These are phyloP conservation scores for Durotheca rogersii DNA, from an alignment of 495 filamentous ascomycete species.

Conservation along the genomic window DNA sequence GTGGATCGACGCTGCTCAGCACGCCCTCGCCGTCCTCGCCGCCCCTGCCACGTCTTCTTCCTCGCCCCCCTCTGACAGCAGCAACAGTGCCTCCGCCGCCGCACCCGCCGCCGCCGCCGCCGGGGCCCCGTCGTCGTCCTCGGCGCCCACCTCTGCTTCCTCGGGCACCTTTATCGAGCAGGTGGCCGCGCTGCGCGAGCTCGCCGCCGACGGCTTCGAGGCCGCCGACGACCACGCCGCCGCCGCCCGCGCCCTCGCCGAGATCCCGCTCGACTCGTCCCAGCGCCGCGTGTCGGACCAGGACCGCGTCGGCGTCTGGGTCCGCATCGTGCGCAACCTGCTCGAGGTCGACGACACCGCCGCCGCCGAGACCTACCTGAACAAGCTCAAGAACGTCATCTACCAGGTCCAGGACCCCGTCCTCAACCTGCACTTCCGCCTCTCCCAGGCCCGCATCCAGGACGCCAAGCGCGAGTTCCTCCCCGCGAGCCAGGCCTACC, in stretches of 20 bases:
- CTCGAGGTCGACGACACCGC: conserved; percentile 93
- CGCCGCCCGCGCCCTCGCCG: conserved; percentile 75
- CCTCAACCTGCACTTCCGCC: conserved; percentile 77
- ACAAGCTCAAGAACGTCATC: conserved; percentile 89
- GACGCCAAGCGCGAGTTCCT: conserved; percentile 89
- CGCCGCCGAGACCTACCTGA: conserved; percentile 79
- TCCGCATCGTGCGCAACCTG: conserved; percentile 91
- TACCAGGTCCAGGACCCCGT: conserved; percentile 71
- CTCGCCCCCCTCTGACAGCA: conserved; percentile 60
- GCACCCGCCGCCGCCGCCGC: conserved; percentile 46
- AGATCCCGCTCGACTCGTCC: conserved; percentile 82
- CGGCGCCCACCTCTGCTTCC: conserved; percentile 41
- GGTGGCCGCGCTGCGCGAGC: conserved; percentile 74
- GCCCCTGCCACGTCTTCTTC: conserved; percentile 39
- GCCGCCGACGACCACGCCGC: conserved; percentile 73
- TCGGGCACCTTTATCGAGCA: conserved; percentile 76
- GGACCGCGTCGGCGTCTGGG: conserved; percentile 79
- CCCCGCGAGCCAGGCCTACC: conserved; percentile 85
- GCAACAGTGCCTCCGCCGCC: too few species aligned
- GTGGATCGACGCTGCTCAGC: conserved; percentile 68
- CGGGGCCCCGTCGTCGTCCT: conserved; percentile 47
- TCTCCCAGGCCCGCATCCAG: conserved; percentile 88
- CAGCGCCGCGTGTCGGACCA: conserved; percentile 78
- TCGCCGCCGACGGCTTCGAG: conserved; percentile 83
- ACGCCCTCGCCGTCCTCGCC: conserved; percentile 67